phyloP scores from a whole-genome alignment of 495 filamentous ascomycete genomes.

The Penicillium egyptiacum region DNA sequence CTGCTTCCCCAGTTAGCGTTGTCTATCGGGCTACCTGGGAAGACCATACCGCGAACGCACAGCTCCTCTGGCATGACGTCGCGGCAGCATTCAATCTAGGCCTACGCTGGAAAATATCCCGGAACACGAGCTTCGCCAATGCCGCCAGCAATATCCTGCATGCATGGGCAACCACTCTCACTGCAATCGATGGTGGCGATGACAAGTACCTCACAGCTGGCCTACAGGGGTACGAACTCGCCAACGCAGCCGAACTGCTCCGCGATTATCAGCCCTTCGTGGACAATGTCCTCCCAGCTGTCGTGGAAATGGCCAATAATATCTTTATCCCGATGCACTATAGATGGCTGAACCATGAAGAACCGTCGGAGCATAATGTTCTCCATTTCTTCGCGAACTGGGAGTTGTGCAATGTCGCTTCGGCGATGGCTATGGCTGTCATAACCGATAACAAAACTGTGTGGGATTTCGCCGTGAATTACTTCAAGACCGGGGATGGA shows the following conservation, averaged over 20 bases:
- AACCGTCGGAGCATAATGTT: neutral
- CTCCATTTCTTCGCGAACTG: constrained; percentile 32
- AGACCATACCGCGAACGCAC: neutral
- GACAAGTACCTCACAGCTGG: constrained; percentile 5
- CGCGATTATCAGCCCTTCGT: neutral
- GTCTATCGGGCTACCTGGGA: neutral
- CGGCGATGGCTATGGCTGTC: constrained; percentile 33
- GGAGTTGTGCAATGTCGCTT: constrained; percentile 42
- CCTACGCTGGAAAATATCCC: neutral
- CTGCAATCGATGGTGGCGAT: neutral
- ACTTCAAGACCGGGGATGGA: constrained; percentile 35
- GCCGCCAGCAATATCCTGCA: neutral
- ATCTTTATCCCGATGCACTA: neutral
- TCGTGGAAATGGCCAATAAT: neutral
- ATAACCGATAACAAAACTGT: constrained; percentile 37
- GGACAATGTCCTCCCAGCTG: neutral
- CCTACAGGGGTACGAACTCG: constrained; percentile 1
- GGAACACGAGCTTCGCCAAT: neutral
- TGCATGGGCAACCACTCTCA: neutral
- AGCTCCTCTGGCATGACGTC: constrained; percentile 2
- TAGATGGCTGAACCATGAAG: neutral
- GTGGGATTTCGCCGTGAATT: constrained; percentile 28
- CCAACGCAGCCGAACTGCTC: constrained; percentile 3
- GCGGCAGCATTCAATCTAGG: neutral
- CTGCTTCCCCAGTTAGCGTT: neutral